Conservation (phyloP, 1,284 basidiomycete species). For the Macrocybe sp. region DNA sequence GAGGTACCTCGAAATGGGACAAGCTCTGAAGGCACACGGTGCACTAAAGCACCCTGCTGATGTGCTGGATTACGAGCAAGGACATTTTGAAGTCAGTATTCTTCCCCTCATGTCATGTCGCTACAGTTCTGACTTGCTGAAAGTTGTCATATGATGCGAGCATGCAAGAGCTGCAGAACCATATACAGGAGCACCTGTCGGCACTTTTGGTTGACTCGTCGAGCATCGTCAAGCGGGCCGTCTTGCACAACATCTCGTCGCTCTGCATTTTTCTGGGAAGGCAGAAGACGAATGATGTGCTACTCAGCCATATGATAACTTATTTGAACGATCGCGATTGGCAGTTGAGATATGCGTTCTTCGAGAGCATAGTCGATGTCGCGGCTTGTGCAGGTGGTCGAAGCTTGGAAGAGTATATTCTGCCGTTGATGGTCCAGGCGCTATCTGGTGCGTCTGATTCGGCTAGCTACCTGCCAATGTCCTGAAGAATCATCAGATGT, state of each 20-base stretch:
- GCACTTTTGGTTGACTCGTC: constrained; percentile 73
- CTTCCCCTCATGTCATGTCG: constrained; percentile 9
- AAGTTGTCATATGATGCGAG: constrained; percentile 87
- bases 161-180: constrained; percentile 79
- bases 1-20: constrained; percentile 87
- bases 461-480: constrained; percentile 1
- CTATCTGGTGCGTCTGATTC: constrained; percentile 61
- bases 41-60: constrained; percentile 63
- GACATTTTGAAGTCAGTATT: constrained; percentile 62
- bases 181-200: constrained; percentile 86
- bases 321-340: constrained; percentile 97
- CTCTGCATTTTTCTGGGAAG: constrained; percentile 92
- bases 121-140: constrained; percentile 9
- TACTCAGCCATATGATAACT: constrained; percentile 97
- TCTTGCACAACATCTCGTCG: constrained; percentile 78
- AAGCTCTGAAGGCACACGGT: constrained; percentile 82
- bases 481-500: constrained; percentile 56
- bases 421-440: constrained; percentile 94
- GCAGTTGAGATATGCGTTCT: constrained; percentile 88
- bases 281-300: constrained; percentile 90
- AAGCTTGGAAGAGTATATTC: constrained; percentile 84
- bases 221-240: constrained; percentile 71
- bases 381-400: constrained; percentile 87
- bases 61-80: constrained; percentile 69
- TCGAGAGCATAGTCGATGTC: constrained; percentile 93